Conservation (phyloP, 768 basidiomycete genomes). For the Suillus lakei region DNA sequence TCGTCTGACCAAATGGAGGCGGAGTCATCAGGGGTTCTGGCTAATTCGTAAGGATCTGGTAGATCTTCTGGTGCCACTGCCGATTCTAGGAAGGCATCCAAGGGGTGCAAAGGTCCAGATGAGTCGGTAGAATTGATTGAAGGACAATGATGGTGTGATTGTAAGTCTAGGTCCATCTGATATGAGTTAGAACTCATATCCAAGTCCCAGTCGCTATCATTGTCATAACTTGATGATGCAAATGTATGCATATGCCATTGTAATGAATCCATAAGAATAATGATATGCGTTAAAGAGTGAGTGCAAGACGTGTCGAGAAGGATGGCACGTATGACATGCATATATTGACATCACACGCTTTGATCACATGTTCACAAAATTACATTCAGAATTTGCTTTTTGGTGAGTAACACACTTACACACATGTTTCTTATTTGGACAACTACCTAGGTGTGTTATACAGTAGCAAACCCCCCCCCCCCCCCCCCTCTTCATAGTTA, state of each 20-base stretch:
- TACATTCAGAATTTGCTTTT: background rate
- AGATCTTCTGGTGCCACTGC: background rate
- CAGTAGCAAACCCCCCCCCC: background rate
- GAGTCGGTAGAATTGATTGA: background rate
- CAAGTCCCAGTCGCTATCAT: background rate
- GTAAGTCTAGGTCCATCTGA: background rate
- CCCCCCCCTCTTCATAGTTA: background rate
- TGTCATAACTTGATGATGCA: background rate
- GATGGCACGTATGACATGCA: background rate
- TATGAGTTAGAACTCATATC: background rate
- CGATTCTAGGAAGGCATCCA: background rate
- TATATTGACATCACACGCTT: background rate
- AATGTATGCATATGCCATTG: background rate
- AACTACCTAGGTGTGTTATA: background rate
- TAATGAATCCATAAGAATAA: background rate
- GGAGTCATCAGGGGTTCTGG: background rate
- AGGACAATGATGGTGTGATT: background rate
- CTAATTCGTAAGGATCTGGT: background rate
- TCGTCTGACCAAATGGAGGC: background rate
- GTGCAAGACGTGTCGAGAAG: background rate
- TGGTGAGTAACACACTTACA: background rate
- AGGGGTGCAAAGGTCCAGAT: background rate
- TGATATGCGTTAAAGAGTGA: background rate
- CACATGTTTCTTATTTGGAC: background rate
- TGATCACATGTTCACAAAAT: background rate